Evolutionary conservation across 2,329 filamentous ascomycete genomes (phyloP), one percentile per base, ranked within the genome.

Genomic region (Aspergillus sp.): DNA sequence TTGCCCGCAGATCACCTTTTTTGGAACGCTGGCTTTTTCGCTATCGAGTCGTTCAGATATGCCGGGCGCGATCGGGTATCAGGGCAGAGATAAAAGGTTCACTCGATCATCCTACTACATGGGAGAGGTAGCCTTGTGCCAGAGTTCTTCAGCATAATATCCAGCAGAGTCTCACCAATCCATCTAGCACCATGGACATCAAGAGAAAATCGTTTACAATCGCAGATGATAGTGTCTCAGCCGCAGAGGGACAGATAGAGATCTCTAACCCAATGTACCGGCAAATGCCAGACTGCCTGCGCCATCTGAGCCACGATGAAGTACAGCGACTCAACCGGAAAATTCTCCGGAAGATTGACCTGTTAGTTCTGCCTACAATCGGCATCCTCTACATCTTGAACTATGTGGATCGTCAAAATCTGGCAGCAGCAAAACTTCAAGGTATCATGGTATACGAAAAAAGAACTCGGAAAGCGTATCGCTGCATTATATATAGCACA

Each of bases 391-490:
- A 74, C 55, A 73, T 75, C 20, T 55, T 75, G 22, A 75, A 74
- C 57, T 74, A 73, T 45, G 59, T 75, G 50, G 72, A 74, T 53
- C 64, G 73, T 3, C 66, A 71, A 43, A 71, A 69, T 22, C 55
- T 75, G 7, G 67, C 71, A 2, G 63, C 71, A 1, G 70, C 73
- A 5, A 73, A 73, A 43, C 65, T 76, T 3, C 65, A 73, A 45
- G 72, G 72, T 19, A 73, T 75, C 54, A 73, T 63, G 48, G 61
- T 78, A 78, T 49, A 76, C 69, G 5, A 64, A 71, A 9, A 67
- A 13, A 2, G 63, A 65, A 30, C 54, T 65, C 1, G 68, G 51
- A 51, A 63, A 63, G 43, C 60, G 66, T n/a, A 67, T 64, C 19
- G 66, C 66, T 4, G 62, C 62, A 11, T 54, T 69, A 4, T 68